Evolutionary conservation across 2,329 filamentous ascomycete genomes (phyloP), one percentile per base, ranked within the genome.

Genomic region (Cladosporium austrohemisphaericum): DNA sequence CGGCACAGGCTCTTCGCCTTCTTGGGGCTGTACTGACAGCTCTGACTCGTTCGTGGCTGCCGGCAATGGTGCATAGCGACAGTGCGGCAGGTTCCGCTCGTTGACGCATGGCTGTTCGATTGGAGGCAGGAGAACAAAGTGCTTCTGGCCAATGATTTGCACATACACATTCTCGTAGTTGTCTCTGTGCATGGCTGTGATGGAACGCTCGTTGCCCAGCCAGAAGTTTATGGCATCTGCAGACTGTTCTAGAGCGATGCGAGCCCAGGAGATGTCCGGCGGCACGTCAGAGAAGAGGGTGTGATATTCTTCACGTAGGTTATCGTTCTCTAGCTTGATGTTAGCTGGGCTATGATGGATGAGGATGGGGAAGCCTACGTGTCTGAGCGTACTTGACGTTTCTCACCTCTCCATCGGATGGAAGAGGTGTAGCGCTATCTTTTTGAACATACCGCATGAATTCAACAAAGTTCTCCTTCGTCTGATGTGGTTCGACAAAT

Each of bases 161-260:
- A 88, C 84, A 65, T 91, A 93, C 0, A 93, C 76, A 64, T 93
- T 93, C 66, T 93, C 87, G 65, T 91, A 92, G 60, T 86, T 86
- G 68, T 93, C 88, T 60, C 85, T 86, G 69, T 93, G 88, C 47
- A 91, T 66, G 0, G 85, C 83, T 0, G 87, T 91, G 1, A 79
- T 75, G 20, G 83, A 86, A 29, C 73, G 74, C 1, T 80, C 80
- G 68, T 88, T 86, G 47, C 88, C 88, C 41, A 93, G 81, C 88
- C 88, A 92, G 60, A 93, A 75, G 63, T 93, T 93, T 53, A 89
- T 78, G 11, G 88, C 88, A 55, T 93, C 88, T 0, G 87, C 85
- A 41, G 76, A 73, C 31, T 78, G 71, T 35, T 77, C 71, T 0
- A 92, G 77, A 0, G 86, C 86, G 53, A 88, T 82, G 22, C 83